These are phyloP conservation scores for Colletotrichum sp. DNA, from an alignment of 2,329 filamentous ascomycete species.

Conservation along the genomic window DNA sequence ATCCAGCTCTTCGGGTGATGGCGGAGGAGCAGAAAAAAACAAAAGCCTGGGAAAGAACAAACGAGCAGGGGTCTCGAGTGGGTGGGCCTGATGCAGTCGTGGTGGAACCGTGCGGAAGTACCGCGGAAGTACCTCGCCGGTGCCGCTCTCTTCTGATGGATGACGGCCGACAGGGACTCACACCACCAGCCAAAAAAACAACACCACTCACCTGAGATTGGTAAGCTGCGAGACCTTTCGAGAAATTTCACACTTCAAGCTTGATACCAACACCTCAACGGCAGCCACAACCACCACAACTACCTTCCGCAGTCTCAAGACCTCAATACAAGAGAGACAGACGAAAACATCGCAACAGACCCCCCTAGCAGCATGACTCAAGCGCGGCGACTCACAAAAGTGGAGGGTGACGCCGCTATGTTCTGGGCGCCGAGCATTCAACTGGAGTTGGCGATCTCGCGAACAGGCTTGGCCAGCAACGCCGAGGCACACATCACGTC, in stretches of 20 bases:
- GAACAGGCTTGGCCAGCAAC: conserved; percentile 16
- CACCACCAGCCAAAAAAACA: background rate
- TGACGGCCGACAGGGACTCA: background rate
- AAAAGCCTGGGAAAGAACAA: background rate
- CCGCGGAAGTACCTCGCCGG: background rate
- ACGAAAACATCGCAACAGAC: background rate
- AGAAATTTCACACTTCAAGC: conserved; percentile 2
- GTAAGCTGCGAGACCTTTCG: background rate
- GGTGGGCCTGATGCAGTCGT: background rate
- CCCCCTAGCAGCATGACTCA: conserved; percentile 1
- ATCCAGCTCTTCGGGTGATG: background rate
- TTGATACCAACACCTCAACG: background rate
- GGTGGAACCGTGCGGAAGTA: conserved; percentile 9
- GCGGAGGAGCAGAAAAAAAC: background rate
- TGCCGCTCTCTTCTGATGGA: background rate
- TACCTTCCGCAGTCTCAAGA: background rate
- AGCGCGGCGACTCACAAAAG: background rate
- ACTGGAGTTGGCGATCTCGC: conserved; percentile 14
- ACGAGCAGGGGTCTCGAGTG: background rate
- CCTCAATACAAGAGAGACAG: background rate
- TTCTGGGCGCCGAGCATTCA: conserved; percentile 18
- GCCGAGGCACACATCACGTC: background rate
- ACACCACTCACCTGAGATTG: background rate
- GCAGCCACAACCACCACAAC: background rate
- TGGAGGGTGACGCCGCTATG: conserved; percentile 9